phyloP scores from a whole-genome alignment of 768 basidiomycete genomes.

The Boletus vinaceobasis region DNA sequence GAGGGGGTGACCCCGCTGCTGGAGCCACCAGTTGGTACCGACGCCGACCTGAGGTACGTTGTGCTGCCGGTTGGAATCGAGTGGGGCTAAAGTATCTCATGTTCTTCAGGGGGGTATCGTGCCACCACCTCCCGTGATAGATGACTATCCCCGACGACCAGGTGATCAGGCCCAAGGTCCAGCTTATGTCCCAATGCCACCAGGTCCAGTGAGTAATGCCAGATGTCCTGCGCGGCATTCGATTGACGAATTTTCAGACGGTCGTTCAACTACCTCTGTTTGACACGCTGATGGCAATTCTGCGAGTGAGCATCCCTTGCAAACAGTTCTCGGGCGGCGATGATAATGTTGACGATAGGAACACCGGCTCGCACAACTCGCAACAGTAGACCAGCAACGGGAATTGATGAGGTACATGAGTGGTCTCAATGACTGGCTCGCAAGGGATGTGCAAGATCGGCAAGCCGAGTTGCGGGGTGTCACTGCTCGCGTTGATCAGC shows the following conservation, averaged over 20 bases:
- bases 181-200: slow-evolving; percentile 44
- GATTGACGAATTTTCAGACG: slow-evolving; percentile 38
- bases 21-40: slow-evolving; percentile 25
- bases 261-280: slow-evolving; percentile 64
- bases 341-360: slow-evolving; percentile 44
- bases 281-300: slow-evolving; percentile 64
- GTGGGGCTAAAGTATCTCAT: neutral
- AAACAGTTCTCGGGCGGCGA: neutral
- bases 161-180: slow-evolving; percentile 27
- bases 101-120: slow-evolving; percentile 16
- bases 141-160: slow-evolving; percentile 15
- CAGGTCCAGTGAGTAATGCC: slow-evolving; percentile 47
- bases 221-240: neutral
- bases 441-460: slow-evolving; percentile 73
- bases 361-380: slow-evolving; percentile 69
- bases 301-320: slow-evolving; percentile 46
- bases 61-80: neutral
- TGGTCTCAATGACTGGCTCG: slow-evolving; percentile 75
- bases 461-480: slow-evolving; percentile 70
- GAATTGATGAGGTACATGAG: slow-evolving; percentile 79
- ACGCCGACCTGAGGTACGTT: slow-evolving; percentile 17
- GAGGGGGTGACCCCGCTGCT: slow-evolving; percentile 12
- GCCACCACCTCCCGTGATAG: slow-evolving; percentile 28
- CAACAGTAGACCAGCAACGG: slow-evolving; percentile 74
- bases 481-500: slow-evolving; percentile 53